A percentile compares a stretch with the other conserved stretches of the same genome.
These are phyloP conservation scores for Hyphopichia wangnamkhiaoensis DNA, from an alignment of 1,139 yeast genomes.

Conservation along the genomic window DNA sequence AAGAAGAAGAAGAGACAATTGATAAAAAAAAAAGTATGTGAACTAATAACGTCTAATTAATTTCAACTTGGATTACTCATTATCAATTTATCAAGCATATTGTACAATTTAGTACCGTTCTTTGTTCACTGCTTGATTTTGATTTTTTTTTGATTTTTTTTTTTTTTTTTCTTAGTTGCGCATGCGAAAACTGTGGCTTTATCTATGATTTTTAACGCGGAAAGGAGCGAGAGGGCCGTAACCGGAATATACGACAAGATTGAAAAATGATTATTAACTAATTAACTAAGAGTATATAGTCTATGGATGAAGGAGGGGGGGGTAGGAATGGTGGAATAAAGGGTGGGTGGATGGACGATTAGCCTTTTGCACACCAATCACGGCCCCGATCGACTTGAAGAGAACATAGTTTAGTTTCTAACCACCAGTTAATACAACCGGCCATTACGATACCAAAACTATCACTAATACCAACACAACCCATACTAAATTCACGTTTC, in stretches of 20 bases:
- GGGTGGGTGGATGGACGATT: neutral
- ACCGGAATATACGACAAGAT: too few relatives aligned
- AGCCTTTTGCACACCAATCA: slow-evolving; percentile 54
- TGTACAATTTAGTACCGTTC: too few relatives aligned
- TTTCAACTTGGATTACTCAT: too few relatives aligned
- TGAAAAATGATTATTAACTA: too few relatives aligned
- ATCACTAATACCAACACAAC: slow-evolving; percentile 92
- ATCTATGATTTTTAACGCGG: too few relatives aligned
- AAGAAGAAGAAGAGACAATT: neutral
- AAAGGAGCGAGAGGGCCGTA: too few relatives aligned
- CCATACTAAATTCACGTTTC: slow-evolving; percentile 84
- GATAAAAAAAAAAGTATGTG: neutral
- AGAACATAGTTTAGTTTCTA: slow-evolving; percentile 72
- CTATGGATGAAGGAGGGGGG: neutral
- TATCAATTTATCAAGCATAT: too few relatives aligned
- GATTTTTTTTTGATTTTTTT: too few relatives aligned
- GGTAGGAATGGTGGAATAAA: neutral
- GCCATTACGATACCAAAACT: slow-evolving; percentile 85
- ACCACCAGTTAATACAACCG: slow-evolving; percentile 69
- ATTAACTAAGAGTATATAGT: neutral
- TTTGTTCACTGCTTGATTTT: too few relatives aligned
- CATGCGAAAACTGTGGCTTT: too few relatives aligned
- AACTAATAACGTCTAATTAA: too few relatives aligned
- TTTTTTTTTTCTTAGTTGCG: too few relatives aligned
- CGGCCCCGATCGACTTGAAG: slow-evolving; percentile 66